Evolutionary conservation across 176 grass and related monocot species (phyloP).

Genomic region (Otatea glauca): DNA sequence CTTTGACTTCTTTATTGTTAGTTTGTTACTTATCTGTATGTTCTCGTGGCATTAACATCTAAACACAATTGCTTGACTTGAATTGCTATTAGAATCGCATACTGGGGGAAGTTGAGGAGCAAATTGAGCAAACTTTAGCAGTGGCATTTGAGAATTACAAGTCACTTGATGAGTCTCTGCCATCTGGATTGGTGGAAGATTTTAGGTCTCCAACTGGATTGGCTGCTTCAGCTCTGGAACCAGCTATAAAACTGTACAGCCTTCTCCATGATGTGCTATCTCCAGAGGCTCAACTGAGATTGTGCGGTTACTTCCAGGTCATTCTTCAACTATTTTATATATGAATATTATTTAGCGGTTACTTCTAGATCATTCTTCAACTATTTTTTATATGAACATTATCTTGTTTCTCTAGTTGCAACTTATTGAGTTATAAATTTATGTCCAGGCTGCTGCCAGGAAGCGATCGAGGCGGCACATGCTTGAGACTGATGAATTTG

Average conservation of each 20-base stretch:
- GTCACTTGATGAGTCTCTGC: constrained; percentile 76
- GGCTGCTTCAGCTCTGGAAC: constrained; percentile 73
- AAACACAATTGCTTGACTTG: constrained; percentile 11
- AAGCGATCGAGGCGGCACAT: constrained; percentile 85
- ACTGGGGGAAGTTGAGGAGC: constrained; percentile 89
- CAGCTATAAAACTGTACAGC: constrained; percentile 89
- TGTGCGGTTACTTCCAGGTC: constrained; percentile 98
- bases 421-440: constrained; percentile 31
- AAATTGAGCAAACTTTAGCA: constrained; percentile 83
- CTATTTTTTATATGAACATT: constrained; percentile 1
- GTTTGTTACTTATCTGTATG: constrained; percentile 10
- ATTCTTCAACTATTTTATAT: constrained; percentile 33
- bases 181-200: constrained; percentile 76
- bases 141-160: constrained; percentile 98
- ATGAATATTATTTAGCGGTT: constrained; percentile 49
- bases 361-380: constrained; percentile 79
- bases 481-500: constrained; percentile 91
- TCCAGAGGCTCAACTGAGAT: constrained; percentile 90
- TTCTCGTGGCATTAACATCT: constrained; percentile 27
- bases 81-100: constrained; percentile 78
- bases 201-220: constrained; percentile 82
- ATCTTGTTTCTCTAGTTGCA: constrained; percentile 24
- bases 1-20: constrained; percentile 17
- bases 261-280: constrained; percentile 94
- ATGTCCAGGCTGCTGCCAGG: constrained; percentile 81